Conservation (phyloP, 2,329 filamentous ascomycete species). For the Diaporthe sp. region DNA sequence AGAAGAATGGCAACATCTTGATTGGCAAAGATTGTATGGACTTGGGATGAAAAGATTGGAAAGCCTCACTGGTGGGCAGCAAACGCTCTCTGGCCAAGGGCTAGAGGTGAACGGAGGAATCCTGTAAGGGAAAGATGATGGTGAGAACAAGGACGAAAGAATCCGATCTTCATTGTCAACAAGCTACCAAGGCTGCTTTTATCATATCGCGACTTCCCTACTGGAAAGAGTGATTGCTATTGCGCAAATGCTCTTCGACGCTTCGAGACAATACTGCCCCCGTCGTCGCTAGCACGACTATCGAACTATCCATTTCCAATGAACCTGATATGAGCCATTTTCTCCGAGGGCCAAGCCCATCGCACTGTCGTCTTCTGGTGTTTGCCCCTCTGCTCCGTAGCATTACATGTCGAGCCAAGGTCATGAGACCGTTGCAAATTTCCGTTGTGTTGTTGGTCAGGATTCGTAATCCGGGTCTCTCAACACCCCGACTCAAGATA, state of each 20-base stretch:
- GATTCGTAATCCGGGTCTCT: slow-evolving; percentile 18
- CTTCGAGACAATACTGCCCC: neutral
- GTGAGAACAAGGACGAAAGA: neutral
- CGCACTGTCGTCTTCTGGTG: neutral
- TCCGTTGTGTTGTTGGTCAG: neutral
- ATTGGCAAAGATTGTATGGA: no score
- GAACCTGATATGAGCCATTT: slow-evolving; percentile 17
- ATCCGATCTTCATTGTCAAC: neutral
- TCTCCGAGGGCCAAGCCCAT: slow-evolving; percentile 11
- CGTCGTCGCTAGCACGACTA: neutral
- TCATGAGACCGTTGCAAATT: slow-evolving; percentile 28
- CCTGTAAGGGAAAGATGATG: neutral
- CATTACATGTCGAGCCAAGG: slow-evolving; percentile 16
- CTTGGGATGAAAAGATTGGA: neutral
- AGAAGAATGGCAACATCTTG: slow-evolving; percentile 9
- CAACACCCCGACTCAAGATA: neutral
- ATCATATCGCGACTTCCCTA: neutral
- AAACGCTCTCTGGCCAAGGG: neutral
- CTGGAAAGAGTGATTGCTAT: neutral
- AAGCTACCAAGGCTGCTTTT: neutral
- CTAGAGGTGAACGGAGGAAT: neutral
- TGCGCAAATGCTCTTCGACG: no score
- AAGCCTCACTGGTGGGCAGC: neutral
- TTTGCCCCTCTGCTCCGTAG: slow-evolving; percentile 16
- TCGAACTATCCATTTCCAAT: slow-evolving; percentile 4